A percentile compares a stretch with the other conserved stretches of the same genome.
These are phyloP conservation scores for Aspergillus floridensis DNA, from an alignment of 2,329 filamentous ascomycete species.

Conservation along the genomic window DNA sequence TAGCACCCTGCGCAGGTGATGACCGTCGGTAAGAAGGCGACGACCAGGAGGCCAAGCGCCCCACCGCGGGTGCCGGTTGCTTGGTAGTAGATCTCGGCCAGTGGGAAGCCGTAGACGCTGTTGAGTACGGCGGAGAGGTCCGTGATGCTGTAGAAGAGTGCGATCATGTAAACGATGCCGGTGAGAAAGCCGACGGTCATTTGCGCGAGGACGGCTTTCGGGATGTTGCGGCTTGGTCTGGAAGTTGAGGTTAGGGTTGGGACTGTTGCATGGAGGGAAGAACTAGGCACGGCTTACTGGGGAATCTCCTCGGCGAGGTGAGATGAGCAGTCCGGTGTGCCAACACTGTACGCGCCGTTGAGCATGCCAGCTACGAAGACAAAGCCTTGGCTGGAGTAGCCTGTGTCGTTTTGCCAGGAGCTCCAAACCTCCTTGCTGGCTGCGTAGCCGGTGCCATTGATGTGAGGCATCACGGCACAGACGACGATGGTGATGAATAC, in stretches of 20 bases:
- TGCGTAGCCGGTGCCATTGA: constrained; percentile 44
- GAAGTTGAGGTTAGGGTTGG: background rate
- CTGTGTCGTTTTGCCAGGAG: constrained; percentile 51
- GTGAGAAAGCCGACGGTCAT: constrained; percentile 48
- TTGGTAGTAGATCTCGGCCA: constrained; percentile 50
- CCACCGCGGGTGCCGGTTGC: constrained; percentile 50
- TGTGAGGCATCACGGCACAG: constrained; percentile 53
- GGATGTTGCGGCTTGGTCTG: constrained; percentile 45
- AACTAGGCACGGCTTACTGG: constrained; percentile 21
- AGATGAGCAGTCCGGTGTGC: constrained; percentile 63
- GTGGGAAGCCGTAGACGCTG: constrained; percentile 42
- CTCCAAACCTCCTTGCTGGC: constrained; percentile 55
- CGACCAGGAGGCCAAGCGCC: constrained; percentile 57
- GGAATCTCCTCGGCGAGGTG: constrained; percentile 66
- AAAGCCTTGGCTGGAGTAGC: constrained; percentile 53
- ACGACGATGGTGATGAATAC: constrained; percentile 56
- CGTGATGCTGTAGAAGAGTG: constrained; percentile 52
- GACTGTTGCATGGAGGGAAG: background rate
- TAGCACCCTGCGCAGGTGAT: constrained; percentile 55
- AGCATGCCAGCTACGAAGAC: constrained; percentile 65
- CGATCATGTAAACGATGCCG: constrained; percentile 50
- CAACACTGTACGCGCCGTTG: constrained; percentile 68
- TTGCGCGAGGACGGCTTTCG: constrained; percentile 52
- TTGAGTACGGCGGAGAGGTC: constrained; percentile 29
- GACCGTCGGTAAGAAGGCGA: constrained; percentile 55